phyloP scores from a whole-genome alignment of 2,329 filamentous ascomycete genomes.

The Penicillium brasilianum region DNA sequence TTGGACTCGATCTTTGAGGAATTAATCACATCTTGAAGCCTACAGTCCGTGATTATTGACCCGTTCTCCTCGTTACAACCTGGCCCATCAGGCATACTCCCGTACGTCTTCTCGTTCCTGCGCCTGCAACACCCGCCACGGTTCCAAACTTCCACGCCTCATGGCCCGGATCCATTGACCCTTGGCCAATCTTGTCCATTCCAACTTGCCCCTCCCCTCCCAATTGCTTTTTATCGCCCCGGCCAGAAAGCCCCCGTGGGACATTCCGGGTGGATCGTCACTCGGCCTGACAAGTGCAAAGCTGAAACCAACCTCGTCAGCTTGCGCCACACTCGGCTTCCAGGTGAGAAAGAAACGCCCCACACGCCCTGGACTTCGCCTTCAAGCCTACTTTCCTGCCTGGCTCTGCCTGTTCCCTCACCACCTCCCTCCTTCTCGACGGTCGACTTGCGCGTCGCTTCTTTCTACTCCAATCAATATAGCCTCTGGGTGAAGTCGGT shows the following conservation, averaged over 20 bases:
- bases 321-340: slow-evolving; percentile 52
- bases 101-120: slow-evolving; percentile 17
- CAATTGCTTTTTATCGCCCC: slow-evolving; percentile 36
- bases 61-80: background rate
- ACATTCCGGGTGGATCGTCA: slow-evolving; percentile 26
- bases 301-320: slow-evolving; percentile 47
- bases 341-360: slow-evolving; percentile 42
- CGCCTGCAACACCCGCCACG: slow-evolving; percentile 18
- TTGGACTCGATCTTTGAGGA: no score
- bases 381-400: slow-evolving; percentile 19
- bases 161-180: slow-evolving; percentile 21
- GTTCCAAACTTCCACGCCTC: slow-evolving; percentile 23
- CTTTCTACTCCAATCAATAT: slow-evolving; percentile 9
- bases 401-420: slow-evolving; percentile 15
- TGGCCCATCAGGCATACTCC: background rate
- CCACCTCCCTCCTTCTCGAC: slow-evolving; percentile 15
- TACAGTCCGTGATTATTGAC: no score
- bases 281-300: slow-evolving; percentile 32
- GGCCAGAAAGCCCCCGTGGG: slow-evolving; percentile 23
- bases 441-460: slow-evolving; percentile 12
- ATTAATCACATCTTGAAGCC: background rate
- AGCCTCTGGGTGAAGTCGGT: slow-evolving; percentile 31
- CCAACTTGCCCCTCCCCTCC: slow-evolving; percentile 29
- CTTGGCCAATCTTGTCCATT: slow-evolving; percentile 25
- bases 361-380: slow-evolving; percentile 39